phyloP scores from a whole-genome alignment of 305 asterid species.

The Fraxinus ornus region DNA sequence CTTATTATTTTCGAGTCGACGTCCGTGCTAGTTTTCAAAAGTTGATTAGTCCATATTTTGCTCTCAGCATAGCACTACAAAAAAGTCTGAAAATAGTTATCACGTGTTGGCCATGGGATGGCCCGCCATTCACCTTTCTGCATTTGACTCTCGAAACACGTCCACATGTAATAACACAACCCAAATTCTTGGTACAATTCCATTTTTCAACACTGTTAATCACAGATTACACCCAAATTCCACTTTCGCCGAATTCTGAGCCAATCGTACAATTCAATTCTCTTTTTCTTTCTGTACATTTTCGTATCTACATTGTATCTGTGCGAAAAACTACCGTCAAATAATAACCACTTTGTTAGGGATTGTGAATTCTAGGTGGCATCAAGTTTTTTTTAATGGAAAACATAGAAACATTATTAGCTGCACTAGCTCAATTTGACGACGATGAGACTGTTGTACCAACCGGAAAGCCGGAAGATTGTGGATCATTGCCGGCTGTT shows the following conservation, averaged over 20 bases:
- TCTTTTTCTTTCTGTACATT: conserved; percentile 11
- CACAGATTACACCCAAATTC: conserved; percentile 17
- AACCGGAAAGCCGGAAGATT: conserved; percentile 28
- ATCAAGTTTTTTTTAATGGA: conserved; percentile 31
- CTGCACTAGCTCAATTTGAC: conserved; percentile 60
- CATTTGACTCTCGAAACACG: conserved; percentile 24
- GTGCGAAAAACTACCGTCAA: not conserved
- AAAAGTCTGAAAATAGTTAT: conserved; percentile 9
- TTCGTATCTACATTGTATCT: not conserved
- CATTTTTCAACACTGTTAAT: conserved; percentile 31
- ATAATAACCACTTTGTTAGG: conserved; percentile 20
- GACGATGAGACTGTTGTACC: conserved; percentile 38
- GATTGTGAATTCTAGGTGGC: conserved; percentile 13
- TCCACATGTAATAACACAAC: conserved; percentile 25
- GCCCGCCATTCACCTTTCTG: conserved; percentile 28
- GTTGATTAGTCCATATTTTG: not conserved
- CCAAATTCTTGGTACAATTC: conserved; percentile 33
- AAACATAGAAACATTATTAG: conserved; percentile 50
- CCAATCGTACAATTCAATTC: conserved; percentile 24
- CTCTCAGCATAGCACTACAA: not conserved
- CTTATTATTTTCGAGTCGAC: not conserved
- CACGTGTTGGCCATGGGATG: conserved; percentile 28
- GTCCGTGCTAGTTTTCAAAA: not conserved
- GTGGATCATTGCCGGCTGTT: conserved; percentile 23
- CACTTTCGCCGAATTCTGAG: conserved; percentile 14